A percentile compares a stretch with the other conserved stretches of the same genome.
Evolutionary conservation across 2,329 filamentous ascomycete genomes (phyloP).

Genomic region (Stemphylium lycopersici): DNA sequence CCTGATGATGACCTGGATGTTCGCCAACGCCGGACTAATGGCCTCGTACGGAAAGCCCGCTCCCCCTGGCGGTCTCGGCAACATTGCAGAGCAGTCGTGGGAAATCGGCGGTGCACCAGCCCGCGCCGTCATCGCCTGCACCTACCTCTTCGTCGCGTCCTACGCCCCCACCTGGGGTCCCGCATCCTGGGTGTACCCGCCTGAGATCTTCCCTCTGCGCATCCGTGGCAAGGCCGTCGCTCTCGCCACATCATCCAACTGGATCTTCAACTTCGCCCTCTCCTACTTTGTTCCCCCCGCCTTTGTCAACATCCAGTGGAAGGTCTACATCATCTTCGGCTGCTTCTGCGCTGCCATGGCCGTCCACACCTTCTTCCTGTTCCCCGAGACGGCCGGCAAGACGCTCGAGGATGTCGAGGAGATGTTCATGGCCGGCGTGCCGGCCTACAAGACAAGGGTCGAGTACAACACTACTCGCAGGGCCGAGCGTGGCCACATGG

Average conservation of each 20-base stretch:
- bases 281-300: constrained; percentile 62
- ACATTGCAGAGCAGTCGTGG: constrained; percentile 52
- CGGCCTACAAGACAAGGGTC: constrained; percentile 61
- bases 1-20: constrained; percentile 68
- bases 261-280: constrained; percentile 65
- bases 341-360: constrained; percentile 72
- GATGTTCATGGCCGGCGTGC: constrained; percentile 66
- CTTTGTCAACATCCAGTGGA: constrained; percentile 63
- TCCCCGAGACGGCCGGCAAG: constrained; percentile 73
- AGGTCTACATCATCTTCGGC: constrained; percentile 77
- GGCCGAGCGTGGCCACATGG: constrained; percentile 33
- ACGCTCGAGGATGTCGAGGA: constrained; percentile 79
- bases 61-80: constrained; percentile 48
- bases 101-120: constrained; percentile 49
- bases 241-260: constrained; percentile 65
- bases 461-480: constrained; percentile 30
- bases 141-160: constrained; percentile 74
- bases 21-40: constrained; percentile 67
- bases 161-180: constrained; percentile 71
- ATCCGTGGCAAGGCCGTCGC: constrained; percentile 69
- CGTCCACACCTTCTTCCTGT: constrained; percentile 70
- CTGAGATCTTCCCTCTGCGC: constrained; percentile 67
- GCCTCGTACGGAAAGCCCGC: constrained; percentile 61
- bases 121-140: constrained; percentile 67
- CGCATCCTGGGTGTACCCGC: constrained; percentile 63